Conservation (phyloP, 2,329 filamentous ascomycete species). For the Sarocladium brachiariae region DNA sequence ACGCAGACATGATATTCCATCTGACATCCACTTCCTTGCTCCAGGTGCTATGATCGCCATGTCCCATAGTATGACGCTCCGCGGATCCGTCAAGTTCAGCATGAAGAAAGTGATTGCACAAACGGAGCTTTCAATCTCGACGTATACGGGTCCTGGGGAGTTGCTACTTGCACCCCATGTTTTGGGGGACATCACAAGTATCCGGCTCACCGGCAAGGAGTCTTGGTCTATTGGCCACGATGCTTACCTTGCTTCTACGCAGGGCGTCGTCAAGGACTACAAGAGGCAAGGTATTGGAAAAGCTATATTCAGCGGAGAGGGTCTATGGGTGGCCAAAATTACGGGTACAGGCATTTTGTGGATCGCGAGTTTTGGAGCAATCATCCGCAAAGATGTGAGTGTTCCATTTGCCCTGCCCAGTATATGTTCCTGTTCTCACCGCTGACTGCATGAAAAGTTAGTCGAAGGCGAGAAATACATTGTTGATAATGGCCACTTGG, state of each 20-base stretch:
- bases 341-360: slow-evolving; percentile 75
- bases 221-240: slow-evolving; percentile 84
- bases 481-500: slow-evolving; percentile 59
- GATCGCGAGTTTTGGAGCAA: slow-evolving; percentile 90
- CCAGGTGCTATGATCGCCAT: slow-evolving; percentile 87
- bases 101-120: slow-evolving; percentile 86
- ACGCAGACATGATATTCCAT: background rate
- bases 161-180: slow-evolving; percentile 73
- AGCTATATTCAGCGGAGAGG: slow-evolving; percentile 90
- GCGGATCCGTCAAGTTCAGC: slow-evolving; percentile 76
- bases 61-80: slow-evolving; percentile 79
- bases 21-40: background rate
- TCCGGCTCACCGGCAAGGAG: slow-evolving; percentile 65
- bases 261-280: slow-evolving; percentile 81
- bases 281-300: slow-evolving; percentile 82
- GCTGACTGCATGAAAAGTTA: slow-evolving; percentile 31
- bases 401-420: background rate
- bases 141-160: slow-evolving; percentile 85
- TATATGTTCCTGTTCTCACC: background rate
- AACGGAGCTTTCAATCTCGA: slow-evolving; percentile 71
- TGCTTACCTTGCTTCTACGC: slow-evolving; percentile 76
- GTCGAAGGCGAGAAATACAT: slow-evolving; percentile 76
- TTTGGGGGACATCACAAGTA: slow-evolving; percentile 78
- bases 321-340: slow-evolving; percentile 84
- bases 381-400: slow-evolving; percentile 87